Percentiles rank a stretch among this genome's conserved stretches.
These are phyloP conservation scores for Tulasnella sp. DNA, from an alignment of 768 basidiomycete genomes.

Conservation along the genomic window DNA sequence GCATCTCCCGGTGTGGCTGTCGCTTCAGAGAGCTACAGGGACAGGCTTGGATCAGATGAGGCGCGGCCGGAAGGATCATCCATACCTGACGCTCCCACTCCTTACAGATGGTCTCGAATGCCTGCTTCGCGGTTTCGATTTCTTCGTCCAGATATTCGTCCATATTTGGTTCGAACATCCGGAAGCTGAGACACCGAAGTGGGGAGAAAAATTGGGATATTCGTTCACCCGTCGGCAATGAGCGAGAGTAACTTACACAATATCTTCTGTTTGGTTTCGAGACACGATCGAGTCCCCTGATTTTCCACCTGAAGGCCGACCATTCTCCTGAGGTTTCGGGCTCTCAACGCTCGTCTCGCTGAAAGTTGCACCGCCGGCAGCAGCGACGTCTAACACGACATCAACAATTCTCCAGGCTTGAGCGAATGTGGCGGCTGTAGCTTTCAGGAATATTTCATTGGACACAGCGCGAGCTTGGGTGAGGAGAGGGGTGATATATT, in stretches of 20 bases:
- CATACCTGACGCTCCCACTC: conserved; percentile 73
- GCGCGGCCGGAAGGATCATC: background rate
- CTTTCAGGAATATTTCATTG: conserved; percentile 68
- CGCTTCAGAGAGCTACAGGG: background rate
- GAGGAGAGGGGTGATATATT: conserved; percentile 78
- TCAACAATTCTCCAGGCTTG: conserved; percentile 87
- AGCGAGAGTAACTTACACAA: conserved; percentile 53
- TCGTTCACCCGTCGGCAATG: background rate
- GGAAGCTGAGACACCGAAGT: conserved; percentile 53
- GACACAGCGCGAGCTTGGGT: conserved; percentile 71
- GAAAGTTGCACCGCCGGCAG: conserved; percentile 30
- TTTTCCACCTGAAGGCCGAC: conserved; percentile 30
- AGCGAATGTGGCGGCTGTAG: conserved; percentile 83
- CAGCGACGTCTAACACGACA: conserved; percentile 54
- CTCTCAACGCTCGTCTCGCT: conserved; percentile 10
- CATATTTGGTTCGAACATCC: conserved; percentile 95
- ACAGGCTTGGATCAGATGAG: background rate
- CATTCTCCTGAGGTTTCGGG: conserved; percentile 18
- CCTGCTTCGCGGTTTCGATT: conserved; percentile 69
- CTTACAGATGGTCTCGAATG: conserved; percentile 69
- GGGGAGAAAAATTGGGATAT: background rate
- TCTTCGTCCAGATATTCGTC: conserved; percentile 97
- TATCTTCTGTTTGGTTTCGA: conserved; percentile 65
- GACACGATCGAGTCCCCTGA: conserved; percentile 39
- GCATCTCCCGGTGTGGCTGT: conserved; percentile 32